These are phyloP conservation scores for Knoxdaviesia proteae DNA, from an alignment of 2,329 filamentous ascomycete genomes.

Conservation along the genomic window DNA sequence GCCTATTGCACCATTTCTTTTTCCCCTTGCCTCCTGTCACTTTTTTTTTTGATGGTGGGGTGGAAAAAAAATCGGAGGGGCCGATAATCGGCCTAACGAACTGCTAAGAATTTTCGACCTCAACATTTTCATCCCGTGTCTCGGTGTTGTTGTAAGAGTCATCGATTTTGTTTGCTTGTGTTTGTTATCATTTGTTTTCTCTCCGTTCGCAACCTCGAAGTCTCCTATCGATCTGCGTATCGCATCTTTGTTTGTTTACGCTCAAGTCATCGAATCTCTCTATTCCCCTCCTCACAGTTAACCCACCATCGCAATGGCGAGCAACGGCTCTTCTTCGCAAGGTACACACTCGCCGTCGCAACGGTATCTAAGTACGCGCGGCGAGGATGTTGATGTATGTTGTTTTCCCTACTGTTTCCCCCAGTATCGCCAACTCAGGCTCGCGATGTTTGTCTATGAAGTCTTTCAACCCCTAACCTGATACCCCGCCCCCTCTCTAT, in stretches of 20 bases:
- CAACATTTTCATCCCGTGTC: too few species aligned
- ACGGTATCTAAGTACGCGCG: conserved; percentile 28
- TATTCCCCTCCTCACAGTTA: neutral
- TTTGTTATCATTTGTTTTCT: neutral
- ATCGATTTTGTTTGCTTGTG: neutral
- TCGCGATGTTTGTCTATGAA: neutral
- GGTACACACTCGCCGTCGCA: conserved; percentile 22
- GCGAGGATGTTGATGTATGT: conserved; percentile 26
- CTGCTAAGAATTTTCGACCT: too few species aligned
- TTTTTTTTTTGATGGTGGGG: too few species aligned
- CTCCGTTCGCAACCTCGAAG: neutral
- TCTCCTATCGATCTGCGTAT: too few species aligned
- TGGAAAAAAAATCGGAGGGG: too few species aligned
- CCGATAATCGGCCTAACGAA: too few species aligned
- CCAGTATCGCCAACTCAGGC: too few species aligned
- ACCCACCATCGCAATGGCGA: conserved; percentile 15
- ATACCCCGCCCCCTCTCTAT: neutral
- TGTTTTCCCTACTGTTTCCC: neutral
- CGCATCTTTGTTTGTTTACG: too few species aligned
- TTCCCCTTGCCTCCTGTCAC: neutral
- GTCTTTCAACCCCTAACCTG: conserved; percentile 1
- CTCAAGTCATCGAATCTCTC: too few species aligned
- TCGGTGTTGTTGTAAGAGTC: too few species aligned
- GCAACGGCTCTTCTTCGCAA: conserved; percentile 17
- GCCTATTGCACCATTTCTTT: neutral